Conservation (phyloP, 805 yeast species). For the Spathaspora girioi region DNA sequence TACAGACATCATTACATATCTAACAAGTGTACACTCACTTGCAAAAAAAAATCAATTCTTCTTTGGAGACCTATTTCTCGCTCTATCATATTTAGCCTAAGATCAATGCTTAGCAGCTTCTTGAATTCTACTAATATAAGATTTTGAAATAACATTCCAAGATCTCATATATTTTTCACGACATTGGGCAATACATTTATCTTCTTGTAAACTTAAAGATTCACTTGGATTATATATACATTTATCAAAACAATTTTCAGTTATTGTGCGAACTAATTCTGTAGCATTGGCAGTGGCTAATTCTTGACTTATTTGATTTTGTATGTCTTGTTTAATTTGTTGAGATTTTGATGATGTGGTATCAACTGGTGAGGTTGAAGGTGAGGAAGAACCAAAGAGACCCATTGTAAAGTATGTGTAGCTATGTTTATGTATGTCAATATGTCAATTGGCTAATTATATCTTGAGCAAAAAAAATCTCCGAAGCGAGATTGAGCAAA, state of each 20-base stretch:
- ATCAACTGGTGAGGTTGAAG: conserved; percentile 9
- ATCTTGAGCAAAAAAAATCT: neutral
- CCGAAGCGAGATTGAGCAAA: neutral
- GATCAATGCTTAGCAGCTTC: neutral
- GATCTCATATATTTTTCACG: conserved; percentile 84
- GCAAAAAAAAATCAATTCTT: too few species aligned
- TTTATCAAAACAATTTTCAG: conserved; percentile 81
- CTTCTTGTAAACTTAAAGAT: conserved; percentile 47
- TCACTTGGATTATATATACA: conserved; percentile 66
- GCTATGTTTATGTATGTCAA: neutral
- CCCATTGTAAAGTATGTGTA: conserved; percentile 16
- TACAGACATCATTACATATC: neutral
- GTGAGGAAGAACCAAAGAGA: conserved; percentile 19
- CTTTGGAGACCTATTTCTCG: neutral
- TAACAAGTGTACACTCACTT: neutral
- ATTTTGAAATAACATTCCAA: conserved; percentile 80
- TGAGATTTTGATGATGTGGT: conserved; percentile 22
- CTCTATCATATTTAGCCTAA: neutral
- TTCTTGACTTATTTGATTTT: conserved; percentile 72
- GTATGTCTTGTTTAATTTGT: conserved; percentile 58
- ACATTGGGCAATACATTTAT: conserved; percentile 71
- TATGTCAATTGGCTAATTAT: neutral
- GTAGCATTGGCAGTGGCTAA: conserved; percentile 90
- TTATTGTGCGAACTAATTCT: conserved; percentile 76
- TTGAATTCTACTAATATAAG: conserved; percentile 75